Percentiles rank a stretch among this genome's conserved stretches.
phyloP scores from a whole-genome alignment of 2,329 filamentous ascomycete species.

The Claviceps maximensis region DNA sequence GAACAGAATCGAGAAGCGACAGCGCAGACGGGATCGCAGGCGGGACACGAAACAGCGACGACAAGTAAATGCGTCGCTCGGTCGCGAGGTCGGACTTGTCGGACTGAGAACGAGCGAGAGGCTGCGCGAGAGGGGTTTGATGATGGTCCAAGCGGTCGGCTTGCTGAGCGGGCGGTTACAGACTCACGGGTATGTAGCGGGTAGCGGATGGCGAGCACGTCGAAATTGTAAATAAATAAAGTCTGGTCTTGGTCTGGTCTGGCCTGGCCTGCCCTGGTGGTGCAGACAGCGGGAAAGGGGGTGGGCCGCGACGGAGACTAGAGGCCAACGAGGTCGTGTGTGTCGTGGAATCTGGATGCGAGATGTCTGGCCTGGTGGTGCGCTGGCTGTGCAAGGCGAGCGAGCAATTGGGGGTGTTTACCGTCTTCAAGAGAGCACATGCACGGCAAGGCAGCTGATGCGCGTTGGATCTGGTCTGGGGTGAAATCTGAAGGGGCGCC shows the following conservation, averaged over 20 bases:
- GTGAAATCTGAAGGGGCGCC: no score
- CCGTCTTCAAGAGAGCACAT: neutral
- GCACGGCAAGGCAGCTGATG: no score
- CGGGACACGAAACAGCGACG: neutral
- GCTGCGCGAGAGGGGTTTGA: neutral
- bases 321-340: neutral
- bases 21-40: neutral
- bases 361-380: neutral
- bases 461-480: no score
- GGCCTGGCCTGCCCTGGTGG: neutral
- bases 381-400: no score
- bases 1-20: neutral
- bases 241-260: neutral
- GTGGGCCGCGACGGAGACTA: constrained; percentile 1
- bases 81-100: constrained; percentile 1
- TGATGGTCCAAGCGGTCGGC: neutral
- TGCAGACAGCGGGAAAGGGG: constrained; percentile 1
- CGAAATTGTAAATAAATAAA: neutral
- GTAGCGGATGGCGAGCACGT: neutral
- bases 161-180: neutral
- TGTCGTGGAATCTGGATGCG: no score
- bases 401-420: neutral
- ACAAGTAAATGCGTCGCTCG: constrained; percentile 5
- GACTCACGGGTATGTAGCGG: no score
- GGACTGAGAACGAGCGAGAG: neutral